Evolutionary conservation across 805 yeast species (phyloP).

Genomic region (Dipodascus geniculatus): DNA sequence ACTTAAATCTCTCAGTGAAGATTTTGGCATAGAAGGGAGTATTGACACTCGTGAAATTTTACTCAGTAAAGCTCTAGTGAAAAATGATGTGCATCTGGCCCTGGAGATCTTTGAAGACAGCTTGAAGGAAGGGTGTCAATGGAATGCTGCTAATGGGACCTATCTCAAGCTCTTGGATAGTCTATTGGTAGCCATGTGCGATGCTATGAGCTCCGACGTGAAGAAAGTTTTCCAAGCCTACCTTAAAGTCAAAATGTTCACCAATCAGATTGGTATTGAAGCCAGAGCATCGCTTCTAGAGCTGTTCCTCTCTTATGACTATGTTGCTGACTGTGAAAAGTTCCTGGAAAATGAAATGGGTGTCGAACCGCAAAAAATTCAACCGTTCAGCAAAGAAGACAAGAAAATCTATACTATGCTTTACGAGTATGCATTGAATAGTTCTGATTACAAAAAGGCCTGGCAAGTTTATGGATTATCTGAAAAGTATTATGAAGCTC

Average conservation of each 20-base stretch:
- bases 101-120: conserved; percentile 27
- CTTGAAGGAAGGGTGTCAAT: conserved; percentile 31
- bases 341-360: conserved; percentile 35
- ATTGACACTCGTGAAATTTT: conserved; percentile 28
- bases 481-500: conserved; percentile 42
- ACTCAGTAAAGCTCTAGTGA: conserved; percentile 25
- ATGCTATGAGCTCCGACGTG: conserved; percentile 20
- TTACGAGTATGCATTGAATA: conserved; percentile 32
- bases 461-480: conserved; percentile 52
- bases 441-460: conserved; percentile 31
- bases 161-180: conserved; percentile 17
- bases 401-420: conserved; percentile 33
- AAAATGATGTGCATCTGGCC: conserved; percentile 23
- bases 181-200: conserved; percentile 22
- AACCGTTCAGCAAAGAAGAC: conserved; percentile 16
- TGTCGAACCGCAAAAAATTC: conserved; percentile 7
- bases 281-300: conserved; percentile 30
- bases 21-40: conserved; percentile 26
- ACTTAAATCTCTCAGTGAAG: conserved; percentile 14
- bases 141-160: conserved; percentile 29
- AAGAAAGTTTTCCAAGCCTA: conserved; percentile 26
- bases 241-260: conserved; percentile 32
- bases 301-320: conserved; percentile 27
- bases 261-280: conserved; percentile 27
- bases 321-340: conserved; percentile 31